Conservation (phyloP, 2,329 filamentous ascomycete genomes). For the Epichloe baconii region DNA sequence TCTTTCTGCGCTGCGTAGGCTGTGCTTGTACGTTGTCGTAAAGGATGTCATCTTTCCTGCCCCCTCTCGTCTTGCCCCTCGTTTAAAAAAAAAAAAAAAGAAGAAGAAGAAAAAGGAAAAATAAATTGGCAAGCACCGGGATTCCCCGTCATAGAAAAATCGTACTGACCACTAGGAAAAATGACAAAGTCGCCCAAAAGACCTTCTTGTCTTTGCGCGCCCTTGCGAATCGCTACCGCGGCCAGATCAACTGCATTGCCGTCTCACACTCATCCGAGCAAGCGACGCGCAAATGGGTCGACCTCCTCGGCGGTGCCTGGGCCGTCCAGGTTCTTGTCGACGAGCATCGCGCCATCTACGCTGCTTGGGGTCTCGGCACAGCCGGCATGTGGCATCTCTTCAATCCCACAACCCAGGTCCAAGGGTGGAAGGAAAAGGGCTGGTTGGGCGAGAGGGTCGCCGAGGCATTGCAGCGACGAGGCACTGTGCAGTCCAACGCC, state of each 20-base stretch:
- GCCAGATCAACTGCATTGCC: conserved; percentile 39
- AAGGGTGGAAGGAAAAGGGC: conserved; percentile 40
- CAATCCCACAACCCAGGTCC: conserved; percentile 38
- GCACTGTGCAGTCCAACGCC: conserved; percentile 21
- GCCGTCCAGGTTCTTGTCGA: conserved; percentile 42
- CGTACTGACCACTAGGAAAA: no score
- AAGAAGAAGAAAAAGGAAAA: no score
- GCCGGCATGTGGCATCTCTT: conserved; percentile 38
- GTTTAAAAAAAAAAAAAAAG: no score
- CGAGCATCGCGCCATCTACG: conserved; percentile 42
- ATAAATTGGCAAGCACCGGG: no score
- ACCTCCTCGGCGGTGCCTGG: conserved; percentile 44
- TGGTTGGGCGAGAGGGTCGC: conserved; percentile 41
- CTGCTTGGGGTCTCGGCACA: conserved; percentile 44
- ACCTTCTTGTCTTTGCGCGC: conserved; percentile 43
- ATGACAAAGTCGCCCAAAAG: conserved; percentile 36
- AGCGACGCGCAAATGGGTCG: conserved; percentile 44
- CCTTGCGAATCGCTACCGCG: conserved; percentile 37
- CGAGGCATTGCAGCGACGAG: conserved; percentile 27
- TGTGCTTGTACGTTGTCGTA: conserved; percentile 34
- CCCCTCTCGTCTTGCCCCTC: no score
- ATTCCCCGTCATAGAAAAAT: no score
- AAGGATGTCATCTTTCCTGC: no score
- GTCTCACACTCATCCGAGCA: conserved; percentile 44
- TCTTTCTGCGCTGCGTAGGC: conserved; percentile 42